Evolutionary conservation across 371 early-diverging fungal species (phyloP).

Genomic region (Phascolomyces articulosus): DNA sequence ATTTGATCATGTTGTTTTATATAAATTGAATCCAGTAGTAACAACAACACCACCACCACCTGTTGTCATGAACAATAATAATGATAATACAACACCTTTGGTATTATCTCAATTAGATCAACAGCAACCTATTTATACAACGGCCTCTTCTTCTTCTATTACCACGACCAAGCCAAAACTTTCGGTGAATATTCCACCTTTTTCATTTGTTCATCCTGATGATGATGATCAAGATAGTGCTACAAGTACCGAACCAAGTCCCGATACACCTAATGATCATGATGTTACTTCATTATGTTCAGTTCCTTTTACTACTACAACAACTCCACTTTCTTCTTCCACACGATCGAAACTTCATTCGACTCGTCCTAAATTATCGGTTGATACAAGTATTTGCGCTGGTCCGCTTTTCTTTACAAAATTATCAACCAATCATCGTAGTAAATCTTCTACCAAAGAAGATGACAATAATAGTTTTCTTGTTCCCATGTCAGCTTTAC

Average conservation of each 20-base stretch:
- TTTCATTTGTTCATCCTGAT: neutral
- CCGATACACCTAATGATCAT: slow-evolving; percentile 13
- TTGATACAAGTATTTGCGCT: slow-evolving; percentile 23
- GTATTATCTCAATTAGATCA: too few species aligned
- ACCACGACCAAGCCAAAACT: slow-evolving; percentile 11
- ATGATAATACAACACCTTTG: too few species aligned
- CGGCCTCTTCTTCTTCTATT: too few species aligned
- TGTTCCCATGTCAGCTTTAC: slow-evolving; percentile 20
- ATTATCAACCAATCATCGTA: slow-evolving; percentile 18
- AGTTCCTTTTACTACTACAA: too few species aligned
- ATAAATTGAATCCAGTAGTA: slow-evolving; percentile 14
- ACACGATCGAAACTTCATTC: neutral
- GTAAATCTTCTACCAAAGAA: slow-evolving; percentile 7
- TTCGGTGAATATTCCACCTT: slow-evolving; percentile 18
- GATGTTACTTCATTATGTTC: slow-evolving; percentile 1
- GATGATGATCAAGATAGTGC: slow-evolving; percentile 12
- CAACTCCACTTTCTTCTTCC: neutral
- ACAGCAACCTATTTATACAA: too few species aligned
- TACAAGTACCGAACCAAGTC: slow-evolving; percentile 9
- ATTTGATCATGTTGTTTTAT: slow-evolving; percentile 4
- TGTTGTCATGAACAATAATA: neutral
- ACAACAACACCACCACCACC: too few species aligned
- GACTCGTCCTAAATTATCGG: slow-evolving; percentile 17
- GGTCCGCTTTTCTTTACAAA: slow-evolving; percentile 26
- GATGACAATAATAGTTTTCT: slow-evolving; percentile 9